These are phyloP conservation scores for Colletotrichum lini DNA, from an alignment of 2,329 filamentous ascomycete species.

Conservation along the genomic window DNA sequence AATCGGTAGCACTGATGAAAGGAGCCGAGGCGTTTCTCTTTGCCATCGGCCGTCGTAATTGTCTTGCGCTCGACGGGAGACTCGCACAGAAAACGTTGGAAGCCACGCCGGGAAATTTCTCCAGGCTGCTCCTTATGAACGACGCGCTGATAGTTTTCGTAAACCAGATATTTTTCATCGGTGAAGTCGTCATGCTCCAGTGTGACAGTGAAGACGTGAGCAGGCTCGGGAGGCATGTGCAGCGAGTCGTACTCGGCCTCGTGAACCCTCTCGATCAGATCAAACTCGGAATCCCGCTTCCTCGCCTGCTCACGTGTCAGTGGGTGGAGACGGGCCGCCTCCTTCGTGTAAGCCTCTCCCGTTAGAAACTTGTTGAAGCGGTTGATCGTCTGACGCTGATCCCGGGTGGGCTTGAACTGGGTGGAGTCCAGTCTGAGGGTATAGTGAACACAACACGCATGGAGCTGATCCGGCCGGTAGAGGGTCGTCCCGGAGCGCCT, in stretches of 20 bases:
- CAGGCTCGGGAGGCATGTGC: slow-evolving; percentile 73
- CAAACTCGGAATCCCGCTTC: slow-evolving; percentile 76
- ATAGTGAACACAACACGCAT: slow-evolving; percentile 94
- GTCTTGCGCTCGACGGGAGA: slow-evolving; percentile 73
- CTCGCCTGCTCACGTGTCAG: slow-evolving; percentile 76
- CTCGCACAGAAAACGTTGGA: slow-evolving; percentile 80
- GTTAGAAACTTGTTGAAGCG: slow-evolving; percentile 81
- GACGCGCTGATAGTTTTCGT: slow-evolving; percentile 80
- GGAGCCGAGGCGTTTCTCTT: slow-evolving; percentile 74
- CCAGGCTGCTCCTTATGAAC: slow-evolving; percentile 78
- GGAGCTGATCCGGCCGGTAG: slow-evolving; percentile 83
- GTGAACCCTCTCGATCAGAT: slow-evolving; percentile 76
- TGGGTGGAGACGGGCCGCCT: slow-evolving; percentile 75
- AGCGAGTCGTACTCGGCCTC: slow-evolving; percentile 73
- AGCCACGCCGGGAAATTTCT: slow-evolving; percentile 73
- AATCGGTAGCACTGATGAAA: slow-evolving; percentile 88
- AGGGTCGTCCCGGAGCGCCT: slow-evolving; percentile 79
- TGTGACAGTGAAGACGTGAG: slow-evolving; percentile 77
- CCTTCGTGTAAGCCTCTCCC: slow-evolving; percentile 77
- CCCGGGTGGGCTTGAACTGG: slow-evolving; percentile 75
- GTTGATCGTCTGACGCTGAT: slow-evolving; percentile 83
- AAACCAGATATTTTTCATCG: slow-evolving; percentile 81
- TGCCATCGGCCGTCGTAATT: slow-evolving; percentile 61
- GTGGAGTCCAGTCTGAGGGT: slow-evolving; percentile 80
- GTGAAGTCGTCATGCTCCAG: slow-evolving; percentile 80